Base-by-base conservation (phyloP, 2,329 filamentous ascomycete species). In the Fusarium sterilihyphosum region DNA sequence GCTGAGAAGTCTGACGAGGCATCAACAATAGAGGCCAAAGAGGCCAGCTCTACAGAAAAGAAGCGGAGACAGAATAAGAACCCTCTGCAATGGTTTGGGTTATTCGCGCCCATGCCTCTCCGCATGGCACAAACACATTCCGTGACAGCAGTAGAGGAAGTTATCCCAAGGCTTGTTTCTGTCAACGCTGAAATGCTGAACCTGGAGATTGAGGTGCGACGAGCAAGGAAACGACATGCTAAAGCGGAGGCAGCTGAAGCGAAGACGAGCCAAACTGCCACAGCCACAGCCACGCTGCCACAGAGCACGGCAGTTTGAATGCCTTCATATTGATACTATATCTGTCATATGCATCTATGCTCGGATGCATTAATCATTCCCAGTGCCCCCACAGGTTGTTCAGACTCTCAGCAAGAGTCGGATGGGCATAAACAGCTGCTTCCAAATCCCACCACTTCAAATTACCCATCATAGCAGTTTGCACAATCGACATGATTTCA, bases 131-230 rank as follows among this genome's bases (percentile, higher is more conserved):
- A 95, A 80, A 75, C 78, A 0, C 85, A 88, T 22, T 91, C 93
- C 59, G 78, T 89, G 31, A 78, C 84, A 43, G 86, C 86, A 1
- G 85, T 94, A 8, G 88, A 91, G 62, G 81, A 86, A 0, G 80
- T 92, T 8, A 81, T 95, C 5, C 88, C 90, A 3, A 82, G 82
- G 44, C 83, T 94, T 14, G 86, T 86, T 12, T 87, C 86, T 3
- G 81, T 93, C n/a, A 85, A 86, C 41, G 85, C 85, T 35, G 87
- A 90, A 77, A 90, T 96, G 88, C 85, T 86, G 20, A 82, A 83
- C n/a, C 80, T 93, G 10, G 93, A 95, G 83, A 90, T 92, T 59
- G 88, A 92, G 74, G 90, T 96, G 61, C 86, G 92, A 43, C 85
- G 92, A 65, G 88, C 87, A 41, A 83, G 86, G 65, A 91, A 91